Evolutionary conservation across 2,329 filamentous ascomycete species (phyloP).

Genomic region (Pestalotiopsis sp.): DNA sequence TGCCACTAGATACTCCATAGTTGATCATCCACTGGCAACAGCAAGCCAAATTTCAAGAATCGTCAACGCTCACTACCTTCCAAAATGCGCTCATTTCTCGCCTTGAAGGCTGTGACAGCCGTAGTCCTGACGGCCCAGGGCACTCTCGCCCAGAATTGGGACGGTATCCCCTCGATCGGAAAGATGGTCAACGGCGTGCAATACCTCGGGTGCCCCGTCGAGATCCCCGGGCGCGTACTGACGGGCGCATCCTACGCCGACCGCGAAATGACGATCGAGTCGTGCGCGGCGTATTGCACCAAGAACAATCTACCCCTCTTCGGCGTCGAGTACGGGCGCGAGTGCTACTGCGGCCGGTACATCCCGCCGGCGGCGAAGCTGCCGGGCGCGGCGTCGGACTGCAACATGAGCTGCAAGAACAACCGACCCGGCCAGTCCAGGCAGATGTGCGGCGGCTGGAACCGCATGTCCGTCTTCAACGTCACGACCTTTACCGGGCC

Average conservation of each 20-base stretch:
- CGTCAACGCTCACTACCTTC: neutral
- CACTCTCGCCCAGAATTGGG: neutral
- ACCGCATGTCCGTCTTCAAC: constrained; percentile 20
- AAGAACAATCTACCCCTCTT: constrained; percentile 17
- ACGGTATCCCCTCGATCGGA: constrained; percentile 4
- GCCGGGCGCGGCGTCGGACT: neutral
- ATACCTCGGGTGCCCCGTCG: constrained; percentile 19
- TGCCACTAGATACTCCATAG: neutral
- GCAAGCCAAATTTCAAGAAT: neutral
- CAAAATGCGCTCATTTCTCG: neutral
- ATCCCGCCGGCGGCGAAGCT: neutral
- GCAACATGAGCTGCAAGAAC: constrained; percentile 10
- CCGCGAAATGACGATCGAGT: constrained; percentile 20
- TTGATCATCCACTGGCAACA: neutral
- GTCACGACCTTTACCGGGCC: constrained; percentile 16
- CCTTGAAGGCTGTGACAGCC: neutral
- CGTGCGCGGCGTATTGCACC: constrained; percentile 19
- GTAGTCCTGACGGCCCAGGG: neutral
- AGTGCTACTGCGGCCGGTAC: constrained; percentile 21
- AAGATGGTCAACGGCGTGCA: constrained; percentile 8
- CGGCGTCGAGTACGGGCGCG: constrained; percentile 20
- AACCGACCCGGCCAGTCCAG: constrained; percentile 17
- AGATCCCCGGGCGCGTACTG: constrained; percentile 19
- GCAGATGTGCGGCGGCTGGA: constrained; percentile 24
- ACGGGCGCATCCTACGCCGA: constrained; percentile 16